Evolutionary conservation across 192 early-diverging fungal genomes (phyloP), one percentile per base, ranked within the genome.

Genomic region (Entrophospora sp.): DNA sequence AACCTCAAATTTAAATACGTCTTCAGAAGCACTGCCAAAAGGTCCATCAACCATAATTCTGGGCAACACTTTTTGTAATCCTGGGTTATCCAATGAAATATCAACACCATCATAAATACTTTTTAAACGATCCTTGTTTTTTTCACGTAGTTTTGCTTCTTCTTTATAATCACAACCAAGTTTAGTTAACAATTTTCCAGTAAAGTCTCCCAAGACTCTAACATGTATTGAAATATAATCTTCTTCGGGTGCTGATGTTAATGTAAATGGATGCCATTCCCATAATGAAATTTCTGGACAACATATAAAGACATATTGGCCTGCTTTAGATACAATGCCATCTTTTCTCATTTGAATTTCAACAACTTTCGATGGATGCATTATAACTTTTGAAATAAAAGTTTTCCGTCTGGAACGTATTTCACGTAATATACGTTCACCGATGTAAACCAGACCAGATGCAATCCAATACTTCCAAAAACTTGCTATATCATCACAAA

Each of bases 181-280:
- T 7, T 79, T 77, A 56, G 81, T 71, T 9, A 83, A 77, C 12
- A 85, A 69, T 31, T 69, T 68, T 65, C 72, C 77, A 8, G 90
- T 89, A 83, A 87, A 91, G 68, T 86, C 83, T 13, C 87, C 87
- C 18, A 78, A 73, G 16, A 89, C 60, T 38, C 89, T 83, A 59
- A 90, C 83, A 78, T 92, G 90, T 1, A 92, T 62, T 24, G 85
- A 83, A 18, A 89, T 74, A 36, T 85, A 77, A n/a, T 86, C n/a
- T n/a, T n/a, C n/a, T n/a, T n/a, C n/a, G n/a, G n/a, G n/a, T n/a
- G n/a, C n/a, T n/a, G n/a, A n/a, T n/a, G n/a, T n/a, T n/a, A n/a
- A n/a, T n/a, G n/a, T n/a, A n/a, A n/a, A n/a, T n/a, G n/a, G n/a
- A n/a, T 91, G 89, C 86, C 83, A 92, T 65, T 92, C 83, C 63